Conservation (phyloP, 768 basidiomycete genomes). For the Grammothele lineata region DNA sequence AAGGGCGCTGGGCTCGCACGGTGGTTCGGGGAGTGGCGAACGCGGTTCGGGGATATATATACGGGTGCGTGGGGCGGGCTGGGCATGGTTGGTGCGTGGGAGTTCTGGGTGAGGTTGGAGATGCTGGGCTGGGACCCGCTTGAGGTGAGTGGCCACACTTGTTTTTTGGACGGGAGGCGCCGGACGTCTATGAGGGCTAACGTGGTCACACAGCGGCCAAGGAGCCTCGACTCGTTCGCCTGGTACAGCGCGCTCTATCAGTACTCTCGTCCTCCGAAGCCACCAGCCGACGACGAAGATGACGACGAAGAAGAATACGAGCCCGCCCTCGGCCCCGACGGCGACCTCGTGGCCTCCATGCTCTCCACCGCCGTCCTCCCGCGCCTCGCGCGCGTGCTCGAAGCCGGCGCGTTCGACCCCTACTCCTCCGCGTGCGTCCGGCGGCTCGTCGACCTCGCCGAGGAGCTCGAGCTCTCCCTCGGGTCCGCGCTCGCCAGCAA, state of each 20-base stretch:
- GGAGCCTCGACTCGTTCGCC: constrained; percentile 69
- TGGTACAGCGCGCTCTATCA: constrained; percentile 81
- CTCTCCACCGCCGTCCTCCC: constrained; percentile 81
- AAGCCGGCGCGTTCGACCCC: constrained; percentile 77
- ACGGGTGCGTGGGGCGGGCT: constrained; percentile 86
- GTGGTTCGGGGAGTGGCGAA: constrained; percentile 70
- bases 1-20: constrained; percentile 60
- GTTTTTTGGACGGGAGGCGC: no score
- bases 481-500: constrained; percentile 59
- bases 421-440: constrained; percentile 66
- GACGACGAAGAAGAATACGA: constrained; percentile 41
- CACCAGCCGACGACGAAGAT: constrained; percentile 17
- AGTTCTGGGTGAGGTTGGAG: constrained; percentile 91
- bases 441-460: constrained; percentile 65
- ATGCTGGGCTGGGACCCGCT: constrained; percentile 86
- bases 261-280: constrained; percentile 63
- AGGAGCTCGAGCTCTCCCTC: constrained; percentile 76
- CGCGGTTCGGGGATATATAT: constrained; percentile 76
- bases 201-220: constrained; percentile 39
- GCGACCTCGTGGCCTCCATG: constrained; percentile 85
- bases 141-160: constrained; percentile 46
- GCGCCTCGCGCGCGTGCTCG: constrained; percentile 65
- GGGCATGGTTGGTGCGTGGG: constrained; percentile 86
- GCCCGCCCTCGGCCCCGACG: constrained; percentile 70
- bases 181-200: no score